Base-by-base conservation (phyloP, 2,329 filamentous ascomycete genomes). In the Sporothrix brunneoviolacea region DNA sequence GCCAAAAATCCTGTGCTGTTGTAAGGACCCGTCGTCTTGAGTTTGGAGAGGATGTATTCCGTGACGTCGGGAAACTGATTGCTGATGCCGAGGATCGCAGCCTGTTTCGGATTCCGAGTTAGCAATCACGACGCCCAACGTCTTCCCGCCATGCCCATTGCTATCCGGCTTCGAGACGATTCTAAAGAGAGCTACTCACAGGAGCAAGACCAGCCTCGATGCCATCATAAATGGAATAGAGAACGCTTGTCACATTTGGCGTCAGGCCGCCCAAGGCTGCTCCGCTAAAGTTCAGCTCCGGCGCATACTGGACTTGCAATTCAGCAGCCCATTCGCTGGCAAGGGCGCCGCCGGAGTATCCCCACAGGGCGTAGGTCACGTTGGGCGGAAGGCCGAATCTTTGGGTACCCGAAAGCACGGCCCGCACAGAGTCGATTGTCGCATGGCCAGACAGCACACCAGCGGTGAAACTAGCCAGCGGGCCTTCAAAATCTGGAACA, bases 341-440 rank as follows among this genome's bases (percentile, higher is more conserved):
- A 33, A 77, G 55, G 12, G 68, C 67, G n/a, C 75, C 75, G 6
- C 75, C 75, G 5, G 71, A 75, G 59, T 77, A 78, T 5, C 75
- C 75, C 74, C 75, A 80, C 49, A 79, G 61, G 3, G 70, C 67
- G 37, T 70, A 60, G 4, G 55, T 62, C 0, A 70, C 62, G 13
- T 62, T 58, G 6, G 54, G 36, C 9, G 59, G 55, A 47, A 73
- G 58, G 3, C 63, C 61, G 4, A 69, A 51, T 12, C 36, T 13
- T 2, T 52, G 50, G 1, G 56, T 49, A 18, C 45, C 56, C 22
- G 59, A 53, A 12, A 71, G 55, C 1, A 68, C 65, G 4, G 71
- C 71, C 10, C 73, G 68, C 2, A 74, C 58, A 3, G 62, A 62
- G 57, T 76, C 69, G 10, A 74, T 58, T 9, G 67, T 69, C 0